Conservation (phyloP, 1,284 basidiomycete genomes). For the Termitomyces sp. region DNA sequence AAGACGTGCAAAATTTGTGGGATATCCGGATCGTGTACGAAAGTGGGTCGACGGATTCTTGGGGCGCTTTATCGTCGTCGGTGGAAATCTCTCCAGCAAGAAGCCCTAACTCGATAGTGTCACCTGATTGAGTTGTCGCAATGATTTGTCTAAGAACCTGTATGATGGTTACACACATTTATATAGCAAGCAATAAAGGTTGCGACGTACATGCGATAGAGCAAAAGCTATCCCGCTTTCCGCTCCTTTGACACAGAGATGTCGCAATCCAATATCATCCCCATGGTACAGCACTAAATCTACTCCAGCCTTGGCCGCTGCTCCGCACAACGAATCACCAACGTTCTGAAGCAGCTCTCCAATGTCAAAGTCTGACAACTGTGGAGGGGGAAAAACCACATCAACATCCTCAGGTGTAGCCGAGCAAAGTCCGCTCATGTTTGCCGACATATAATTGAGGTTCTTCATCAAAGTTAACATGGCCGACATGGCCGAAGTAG, state of each 20-base stretch:
- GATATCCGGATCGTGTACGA: constrained; percentile 35
- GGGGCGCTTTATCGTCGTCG: constrained; percentile 13
- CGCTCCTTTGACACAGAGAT: constrained; percentile 80
- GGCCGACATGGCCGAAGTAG: constrained; percentile 81
- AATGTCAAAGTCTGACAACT: constrained; percentile 38
- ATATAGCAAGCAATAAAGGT: constrained; percentile 11
- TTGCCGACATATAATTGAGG: constrained; percentile 84
- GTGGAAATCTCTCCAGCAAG: constrained; percentile 43
- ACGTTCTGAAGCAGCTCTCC: constrained; percentile 45
- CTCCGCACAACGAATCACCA: constrained; percentile 81
- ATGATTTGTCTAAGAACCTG: constrained; percentile 86
- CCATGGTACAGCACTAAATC: constrained; percentile 87
- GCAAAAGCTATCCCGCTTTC: constrained; percentile 79
- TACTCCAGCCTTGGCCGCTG: constrained; percentile 77
- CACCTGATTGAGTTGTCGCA: constrained; percentile 59
- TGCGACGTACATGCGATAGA: constrained; percentile 71
- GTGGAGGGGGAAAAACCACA: background rate
- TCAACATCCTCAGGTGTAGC: constrained; percentile 3
- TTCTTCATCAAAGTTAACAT: constrained; percentile 87
- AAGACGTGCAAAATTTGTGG: constrained; percentile 29
- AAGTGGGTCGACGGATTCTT: constrained; percentile 26
- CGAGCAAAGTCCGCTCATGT: constrained; percentile 52
- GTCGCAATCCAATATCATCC: constrained; percentile 73
- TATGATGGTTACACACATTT: constrained; percentile 13
- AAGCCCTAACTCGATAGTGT: constrained; percentile 88